A percentile compares a stretch with the other conserved stretches of the same genome.
phyloP scores from a whole-genome alignment of 2,329 filamentous ascomycete species.

The Ophiocordyceps camponoti-rufipedis region DNA sequence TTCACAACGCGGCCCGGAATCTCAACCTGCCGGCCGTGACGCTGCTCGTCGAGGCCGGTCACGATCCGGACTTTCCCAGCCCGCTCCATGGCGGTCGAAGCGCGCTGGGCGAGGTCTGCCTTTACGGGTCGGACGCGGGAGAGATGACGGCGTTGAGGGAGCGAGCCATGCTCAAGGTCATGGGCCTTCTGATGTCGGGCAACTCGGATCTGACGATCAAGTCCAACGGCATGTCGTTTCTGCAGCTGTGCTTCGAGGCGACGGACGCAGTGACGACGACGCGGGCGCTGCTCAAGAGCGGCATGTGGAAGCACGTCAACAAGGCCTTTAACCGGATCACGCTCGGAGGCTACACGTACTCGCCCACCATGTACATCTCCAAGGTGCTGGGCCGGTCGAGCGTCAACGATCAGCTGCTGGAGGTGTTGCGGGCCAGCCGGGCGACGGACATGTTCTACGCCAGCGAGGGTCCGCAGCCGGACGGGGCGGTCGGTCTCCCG shows the following conservation, averaged over 20 bases:
- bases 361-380: conserved; percentile 42
- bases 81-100: conserved; percentile 42
- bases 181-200: conserved; percentile 35
- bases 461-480: conserved; percentile 32
- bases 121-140: conserved; percentile 29
- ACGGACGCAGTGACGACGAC: conserved; percentile 34
- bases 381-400: conserved; percentile 24
- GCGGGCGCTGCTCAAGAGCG: conserved; percentile 39
- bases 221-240: conserved; percentile 36
- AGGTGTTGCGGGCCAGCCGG: conserved; percentile 31
- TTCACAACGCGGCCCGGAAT: conserved; percentile 45
- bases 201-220: conserved; percentile 37
- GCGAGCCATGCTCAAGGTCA: conserved; percentile 36
- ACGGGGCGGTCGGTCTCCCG: conserved; percentile 32
- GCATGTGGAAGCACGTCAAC: conserved; percentile 47
- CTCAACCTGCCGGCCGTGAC: conserved; percentile 38
- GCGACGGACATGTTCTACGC: conserved; percentile 35
- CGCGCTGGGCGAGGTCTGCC: conserved; percentile 44
- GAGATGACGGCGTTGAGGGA: conserved; percentile 27
- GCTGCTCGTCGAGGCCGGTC: conserved; percentile 37
- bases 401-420: conserved; percentile 21
- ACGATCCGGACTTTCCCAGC: conserved; percentile 47
- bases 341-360: conserved; percentile 37
- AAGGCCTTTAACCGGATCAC: conserved; percentile 36
- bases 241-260: conserved; percentile 42